phyloP scores from a whole-genome alignment of 148 eudicot species.

The Silene uniflora region DNA sequence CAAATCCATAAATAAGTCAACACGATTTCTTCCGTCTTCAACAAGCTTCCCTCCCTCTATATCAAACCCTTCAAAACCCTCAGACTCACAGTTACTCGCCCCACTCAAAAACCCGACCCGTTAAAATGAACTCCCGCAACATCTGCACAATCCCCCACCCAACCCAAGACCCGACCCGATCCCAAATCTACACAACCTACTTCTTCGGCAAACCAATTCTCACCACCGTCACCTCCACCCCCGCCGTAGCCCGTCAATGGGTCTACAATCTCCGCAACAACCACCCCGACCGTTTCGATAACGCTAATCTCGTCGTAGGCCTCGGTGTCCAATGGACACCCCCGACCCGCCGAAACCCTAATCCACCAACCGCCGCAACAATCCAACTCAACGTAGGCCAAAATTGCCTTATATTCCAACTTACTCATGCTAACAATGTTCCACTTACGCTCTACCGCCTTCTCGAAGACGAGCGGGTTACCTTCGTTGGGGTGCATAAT shows the following conservation, averaged over 20 bases:
- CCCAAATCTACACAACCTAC: slow-evolving; percentile 9
- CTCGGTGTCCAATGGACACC: slow-evolving; percentile 23
- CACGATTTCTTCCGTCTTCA: not conserved
- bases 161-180: slow-evolving; percentile 4
- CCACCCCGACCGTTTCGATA: not conserved
- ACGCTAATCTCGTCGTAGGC: slow-evolving; percentile 8
- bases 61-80: not conserved
- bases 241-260: slow-evolving; percentile 23
- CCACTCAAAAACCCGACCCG: not conserved
- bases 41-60: not conserved
- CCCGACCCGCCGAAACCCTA: not conserved
- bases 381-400: not conserved
- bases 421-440: not conserved
- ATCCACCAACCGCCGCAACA: slow-evolving; percentile 4
- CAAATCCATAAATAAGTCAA: no score
- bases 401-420: slow-evolving; percentile 16
- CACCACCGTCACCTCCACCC: slow-evolving; percentile 21
- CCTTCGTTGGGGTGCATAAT: slow-evolving; percentile 21
- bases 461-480: slow-evolving; percentile 6
- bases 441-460: slow-evolving; percentile 18
- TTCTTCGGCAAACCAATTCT: slow-evolving; percentile 8
- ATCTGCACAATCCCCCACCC: slow-evolving; percentile 6
- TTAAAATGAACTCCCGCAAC: not conserved
- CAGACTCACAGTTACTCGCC: no score
- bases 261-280: slow-evolving; percentile 19